phyloP scores from a whole-genome alignment of 148 eudicot species.

The Rhododendron ferrugineum region DNA sequence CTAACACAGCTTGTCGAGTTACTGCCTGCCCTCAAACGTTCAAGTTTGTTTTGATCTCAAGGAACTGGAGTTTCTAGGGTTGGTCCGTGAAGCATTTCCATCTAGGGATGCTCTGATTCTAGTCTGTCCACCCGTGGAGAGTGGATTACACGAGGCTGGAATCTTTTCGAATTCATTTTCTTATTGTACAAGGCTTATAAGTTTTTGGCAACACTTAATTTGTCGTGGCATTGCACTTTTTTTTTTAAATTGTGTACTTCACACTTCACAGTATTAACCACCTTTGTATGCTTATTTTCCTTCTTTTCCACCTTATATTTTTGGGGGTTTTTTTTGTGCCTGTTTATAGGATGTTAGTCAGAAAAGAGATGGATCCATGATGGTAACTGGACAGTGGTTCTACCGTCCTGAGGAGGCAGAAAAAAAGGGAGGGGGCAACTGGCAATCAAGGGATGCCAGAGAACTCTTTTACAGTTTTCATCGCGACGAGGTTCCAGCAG shows the following conservation, averaged over 20 bases:
- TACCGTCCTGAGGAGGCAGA: conserved; percentile 98
- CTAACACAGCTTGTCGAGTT: background rate
- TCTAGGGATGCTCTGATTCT: background rate
- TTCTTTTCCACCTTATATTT: background rate
- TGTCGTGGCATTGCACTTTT: background rate
- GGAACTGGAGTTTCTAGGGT: background rate
- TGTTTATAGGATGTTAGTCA: conserved; percentile 65
- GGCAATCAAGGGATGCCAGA: conserved; percentile 81
- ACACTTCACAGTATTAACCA: background rate
- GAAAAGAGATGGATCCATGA: conserved; percentile 48
- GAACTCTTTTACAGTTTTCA: conserved; percentile 94
- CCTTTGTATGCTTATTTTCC: background rate
- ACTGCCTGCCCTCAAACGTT: background rate
- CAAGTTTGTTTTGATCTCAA: background rate
- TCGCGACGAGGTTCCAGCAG: conserved; percentile 95
- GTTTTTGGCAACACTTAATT: background rate
- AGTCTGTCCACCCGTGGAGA: background rate
- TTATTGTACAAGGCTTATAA: background rate
- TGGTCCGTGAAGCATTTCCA: background rate
- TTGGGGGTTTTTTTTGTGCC: background rate
- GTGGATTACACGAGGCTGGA: background rate
- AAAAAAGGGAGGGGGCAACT: conserved; percentile 77
- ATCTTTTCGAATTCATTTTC: background rate
- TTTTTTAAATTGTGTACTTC: background rate
- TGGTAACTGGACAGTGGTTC: conserved; percentile 95